These are phyloP conservation scores for Candida glaebosa DNA, from an alignment of 805 yeast species.

Conservation along the genomic window DNA sequence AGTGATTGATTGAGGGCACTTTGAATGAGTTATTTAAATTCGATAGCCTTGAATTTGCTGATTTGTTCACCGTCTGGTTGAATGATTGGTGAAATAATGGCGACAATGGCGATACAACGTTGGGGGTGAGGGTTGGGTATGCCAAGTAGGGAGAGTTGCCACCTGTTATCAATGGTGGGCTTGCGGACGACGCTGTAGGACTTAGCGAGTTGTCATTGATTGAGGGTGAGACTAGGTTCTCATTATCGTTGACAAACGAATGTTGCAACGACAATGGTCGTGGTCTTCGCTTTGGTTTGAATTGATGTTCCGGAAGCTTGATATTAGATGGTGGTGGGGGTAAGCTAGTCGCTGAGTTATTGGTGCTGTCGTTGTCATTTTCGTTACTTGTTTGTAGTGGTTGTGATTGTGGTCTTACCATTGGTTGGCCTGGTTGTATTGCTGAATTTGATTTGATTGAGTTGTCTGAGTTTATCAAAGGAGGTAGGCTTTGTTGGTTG, in stretches of 20 bases:
- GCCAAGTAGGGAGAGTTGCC: constrained; percentile 13
- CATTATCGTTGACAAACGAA: constrained; percentile 15
- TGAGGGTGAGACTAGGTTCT: background rate
- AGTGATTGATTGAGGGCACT: constrained; percentile 1
- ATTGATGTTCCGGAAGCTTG: constrained; percentile 21
- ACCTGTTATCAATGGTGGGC: constrained; percentile 18
- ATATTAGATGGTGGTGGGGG: constrained; percentile 7
- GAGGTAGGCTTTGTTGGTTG: background rate
- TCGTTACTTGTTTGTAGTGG: background rate
- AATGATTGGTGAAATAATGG: constrained; percentile 40
- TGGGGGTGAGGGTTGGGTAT: constrained; percentile 24
- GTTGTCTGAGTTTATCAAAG: background rate
- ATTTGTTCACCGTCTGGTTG: constrained; percentile 15
- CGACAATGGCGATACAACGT: constrained; percentile 34
- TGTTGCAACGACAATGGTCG: constrained; percentile 35
- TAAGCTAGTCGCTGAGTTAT: background rate
- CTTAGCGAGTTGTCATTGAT: constrained; percentile 4
- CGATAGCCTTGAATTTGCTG: background rate
- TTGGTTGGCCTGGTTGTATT: background rate
- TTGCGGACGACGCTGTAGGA: constrained; percentile 4
- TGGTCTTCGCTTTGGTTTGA: constrained; percentile 39
- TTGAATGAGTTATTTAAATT: constrained; percentile 3
- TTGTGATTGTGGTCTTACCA: background rate
- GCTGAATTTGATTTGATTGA: background rate
- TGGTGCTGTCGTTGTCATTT: background rate